These are phyloP conservation scores for Candida dendrica DNA, from an alignment of 805 yeast genomes.

Conservation along the genomic window DNA sequence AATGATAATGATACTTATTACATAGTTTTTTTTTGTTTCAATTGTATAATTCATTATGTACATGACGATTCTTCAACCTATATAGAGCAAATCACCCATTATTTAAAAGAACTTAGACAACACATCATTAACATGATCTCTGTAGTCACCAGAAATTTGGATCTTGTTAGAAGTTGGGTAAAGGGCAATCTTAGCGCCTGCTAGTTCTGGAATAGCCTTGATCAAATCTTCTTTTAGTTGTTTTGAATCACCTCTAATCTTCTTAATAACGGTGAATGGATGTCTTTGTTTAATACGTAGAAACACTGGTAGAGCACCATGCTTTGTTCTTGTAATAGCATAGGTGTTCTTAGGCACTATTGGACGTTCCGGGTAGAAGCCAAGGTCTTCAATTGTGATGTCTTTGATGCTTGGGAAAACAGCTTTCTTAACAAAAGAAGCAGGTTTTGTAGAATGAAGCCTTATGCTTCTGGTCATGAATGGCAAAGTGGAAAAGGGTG, in stretches of 20 bases:
- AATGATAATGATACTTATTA: conserved; percentile 6
- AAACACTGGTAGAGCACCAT: conserved; percentile 79
- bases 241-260: conserved; percentile 59
- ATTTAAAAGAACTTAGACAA: no score
- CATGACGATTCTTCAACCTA: conserved; percentile 28
- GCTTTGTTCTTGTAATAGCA: conserved; percentile 39
- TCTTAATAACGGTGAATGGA: conserved; percentile 66
- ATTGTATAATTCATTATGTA: not conserved
- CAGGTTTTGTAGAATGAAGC: not conserved
- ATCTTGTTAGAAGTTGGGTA: conserved; percentile 45
- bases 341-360: conserved; percentile 23
- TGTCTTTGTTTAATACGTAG: conserved; percentile 58
- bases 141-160: not conserved
- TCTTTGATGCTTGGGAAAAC: conserved; percentile 23
- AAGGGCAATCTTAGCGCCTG: conserved; percentile 37
- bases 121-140: not conserved
- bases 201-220: conserved; percentile 40
- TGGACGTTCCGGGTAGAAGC: conserved; percentile 10
- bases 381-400: conserved; percentile 23
- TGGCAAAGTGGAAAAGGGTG: not conserved
- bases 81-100: conserved; percentile 31
- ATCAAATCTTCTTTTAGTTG: conserved; percentile 64
- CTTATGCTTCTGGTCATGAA: not conserved
- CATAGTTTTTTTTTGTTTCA: no score
- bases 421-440: not conserved